Evolutionary conservation across 1,284 basidiomycete species (phyloP), one percentile per base, ranked within the genome.

Genomic region (Sanghuangporus sanghuang): DNA sequence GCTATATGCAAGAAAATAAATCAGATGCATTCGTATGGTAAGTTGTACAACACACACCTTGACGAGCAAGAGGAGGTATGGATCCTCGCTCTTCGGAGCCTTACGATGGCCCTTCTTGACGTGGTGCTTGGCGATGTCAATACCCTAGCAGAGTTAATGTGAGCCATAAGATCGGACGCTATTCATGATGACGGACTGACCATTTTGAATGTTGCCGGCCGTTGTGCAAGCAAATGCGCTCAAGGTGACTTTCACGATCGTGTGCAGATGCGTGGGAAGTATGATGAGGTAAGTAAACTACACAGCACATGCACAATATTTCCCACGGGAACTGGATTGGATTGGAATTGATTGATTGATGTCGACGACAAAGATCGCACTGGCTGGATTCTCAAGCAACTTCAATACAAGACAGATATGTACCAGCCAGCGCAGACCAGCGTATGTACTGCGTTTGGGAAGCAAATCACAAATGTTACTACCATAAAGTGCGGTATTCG

Each of bases 61-160:
- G 79, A 99, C 96, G 68, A 99, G 89, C 74, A 98, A 87, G 75
- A 98, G 90, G 73, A 99, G 88, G 82, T 99, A 98, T 42, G 96
- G 96, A 81, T 99, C 96, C 92, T 98, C 93, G 77, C 94, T 96
- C 85, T 94, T 94, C 78, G 96, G 96, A 69, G 95, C 95, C 71
- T 92, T 92, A 72, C 96, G 90, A 76, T 87, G 83, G 73, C 96
- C 91, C 86, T 96, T 98, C 90, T 93, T 98, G 88, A 98, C 96
- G 89, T 99, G 96, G 85, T 98, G 96, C 80, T 85, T 83, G 77
- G 86, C 85, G 80, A 98, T 90, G 81, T 99, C 96, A 82, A 98
- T 98, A 92, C 96, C 96, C 96, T 96, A 69, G 65, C 18, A 54
- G 64, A 9, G 12, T 56, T 52, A 52, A 52, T n/a, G n/a, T 66